Evolutionary conservation across 768 basidiomycete genomes (phyloP), one percentile per base, ranked within the genome.

Genomic region (Steccherinum ochraceum): DNA sequence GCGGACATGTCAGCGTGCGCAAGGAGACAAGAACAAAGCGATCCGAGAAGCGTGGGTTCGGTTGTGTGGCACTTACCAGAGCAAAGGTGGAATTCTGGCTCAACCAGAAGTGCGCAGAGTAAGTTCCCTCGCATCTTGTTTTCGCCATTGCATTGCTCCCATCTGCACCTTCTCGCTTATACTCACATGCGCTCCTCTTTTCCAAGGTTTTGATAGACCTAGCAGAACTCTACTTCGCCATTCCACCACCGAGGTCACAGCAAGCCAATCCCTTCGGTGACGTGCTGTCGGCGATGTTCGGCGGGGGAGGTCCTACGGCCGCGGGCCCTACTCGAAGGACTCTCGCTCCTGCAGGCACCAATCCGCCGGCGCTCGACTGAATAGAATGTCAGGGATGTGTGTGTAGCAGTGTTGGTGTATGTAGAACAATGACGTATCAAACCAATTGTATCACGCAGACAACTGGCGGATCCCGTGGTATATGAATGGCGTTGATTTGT

Each of bases 241-340:
- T 98, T 45, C 86, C 90, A 5, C 86, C 83, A 27, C 88, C 91
- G 46, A 74, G 84, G 51, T 67, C 70, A 49, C 79, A 84, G 63
- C 76, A 80, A 11, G 81, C 74, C 5, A 95, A 95, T 63, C 86
- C 94, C 4, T 67, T 97, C 46, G 89, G 85, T 24, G 91, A 93
- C 24, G 87, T 97, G 77, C 70, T 98, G 67, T 89, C 92, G 3
- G 84, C 85, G 3, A 71, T 97, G 64, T 86, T 98, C 52, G 93
- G 93, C 23, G 90, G 90, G 5, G 77, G 77, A 1, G 58, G 72
- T 10, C 65, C 72, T 25, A 63, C 63, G 5, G 47, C 55, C 4
- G 48, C 59, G 46, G n/a, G n/a, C n/a, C 65, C 71, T 2, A 54
- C 69, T 12, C 69, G 75, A 54, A 71, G 77, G 49, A 62, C 73